Conservation (phyloP, 257 asterid genomes). For the Verbena officinalis region DNA sequence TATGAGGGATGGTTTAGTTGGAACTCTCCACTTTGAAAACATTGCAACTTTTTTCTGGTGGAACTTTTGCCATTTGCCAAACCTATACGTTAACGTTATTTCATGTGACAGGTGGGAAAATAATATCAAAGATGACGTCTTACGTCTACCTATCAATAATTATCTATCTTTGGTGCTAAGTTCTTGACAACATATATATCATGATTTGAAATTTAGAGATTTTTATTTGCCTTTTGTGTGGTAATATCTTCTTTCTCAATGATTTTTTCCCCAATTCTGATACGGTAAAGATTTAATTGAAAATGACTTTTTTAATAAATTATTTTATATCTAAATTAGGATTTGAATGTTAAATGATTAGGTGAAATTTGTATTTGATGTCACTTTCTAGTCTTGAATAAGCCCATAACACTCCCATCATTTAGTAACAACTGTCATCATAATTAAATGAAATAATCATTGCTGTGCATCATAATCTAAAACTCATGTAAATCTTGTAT, state of each 20-base stretch:
- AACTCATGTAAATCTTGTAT: conserved; percentile 1
- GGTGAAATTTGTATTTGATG: conserved; percentile 18
- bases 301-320: too few species aligned
- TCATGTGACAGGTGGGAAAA: conserved; percentile 15
- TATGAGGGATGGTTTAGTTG: conserved; percentile 24
- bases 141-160: too few species aligned
- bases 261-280: too few species aligned
- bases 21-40: conserved; percentile 26
- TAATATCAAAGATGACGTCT: conserved; percentile 21
- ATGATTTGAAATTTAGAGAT: too few species aligned
- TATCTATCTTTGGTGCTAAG: too few species aligned
- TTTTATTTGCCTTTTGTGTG: too few species aligned
- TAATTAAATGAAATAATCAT: conserved; percentile 28
- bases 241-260: too few species aligned
- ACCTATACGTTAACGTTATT: conserved; percentile 17
- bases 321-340: too few species aligned
- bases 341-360: too few species aligned
- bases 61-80: conserved; percentile 34
- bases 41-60: conserved; percentile 18
- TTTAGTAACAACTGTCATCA: conserved; percentile 36
- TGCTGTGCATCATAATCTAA: conserved; percentile 24
- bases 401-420: conserved; percentile 34
- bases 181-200: too few species aligned
- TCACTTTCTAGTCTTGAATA: conserved; percentile 34
- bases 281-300: too few species aligned